Base-by-base conservation (phyloP, 495 filamentous ascomycete species). In the Tuber umbilicatum region DNA sequence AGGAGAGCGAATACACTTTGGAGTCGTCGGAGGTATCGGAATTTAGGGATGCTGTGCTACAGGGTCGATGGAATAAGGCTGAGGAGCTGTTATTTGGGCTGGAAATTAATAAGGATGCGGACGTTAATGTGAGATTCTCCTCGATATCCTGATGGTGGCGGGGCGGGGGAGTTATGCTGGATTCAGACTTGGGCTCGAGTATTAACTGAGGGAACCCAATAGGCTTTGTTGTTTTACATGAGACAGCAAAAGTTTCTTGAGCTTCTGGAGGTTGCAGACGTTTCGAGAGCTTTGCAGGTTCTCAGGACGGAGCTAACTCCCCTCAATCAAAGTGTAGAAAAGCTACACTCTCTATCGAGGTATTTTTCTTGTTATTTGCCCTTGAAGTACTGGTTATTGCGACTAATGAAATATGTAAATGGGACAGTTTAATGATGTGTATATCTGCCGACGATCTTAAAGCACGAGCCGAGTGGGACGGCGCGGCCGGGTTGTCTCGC, bases 221-320 rank as follows among this genome's bases (percentile, higher is more conserved):
- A 82, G 81, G 79, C 81, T 37, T 87, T 93, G 86, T 84, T 90
- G 55, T 96, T 99, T 84, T 89, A 89, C 84, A 85, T 98, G 74
- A 87, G 94, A 77, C 90, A 95, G 81, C 95, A 99, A 81, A 99
- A 98, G 84, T 99, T 93, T 83, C 85, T 99, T 41, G 95, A 99
- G 82, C 85, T 97, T 16, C 85, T 99, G 40, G 94, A 98, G 83
- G 84, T 87, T 74, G 85, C 89, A 74, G 89, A 98, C 80, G 87
- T 91, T 27, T 86, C 86, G 35, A 86, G 87, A 39, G 95, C 96
- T 23, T 84, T 98, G 73, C 87, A 87, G 79, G 93, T 97, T 40
- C 86, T 99, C 41, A 89, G 95, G 23, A 88, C 88, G 78, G 95
- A 99, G 83, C 86, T 99, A 72, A 96, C 93, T 9, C 94, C 95